These are phyloP conservation scores for Raffaelea arxii DNA, from an alignment of 2,329 filamentous ascomycete species.

Conservation along the genomic window DNA sequence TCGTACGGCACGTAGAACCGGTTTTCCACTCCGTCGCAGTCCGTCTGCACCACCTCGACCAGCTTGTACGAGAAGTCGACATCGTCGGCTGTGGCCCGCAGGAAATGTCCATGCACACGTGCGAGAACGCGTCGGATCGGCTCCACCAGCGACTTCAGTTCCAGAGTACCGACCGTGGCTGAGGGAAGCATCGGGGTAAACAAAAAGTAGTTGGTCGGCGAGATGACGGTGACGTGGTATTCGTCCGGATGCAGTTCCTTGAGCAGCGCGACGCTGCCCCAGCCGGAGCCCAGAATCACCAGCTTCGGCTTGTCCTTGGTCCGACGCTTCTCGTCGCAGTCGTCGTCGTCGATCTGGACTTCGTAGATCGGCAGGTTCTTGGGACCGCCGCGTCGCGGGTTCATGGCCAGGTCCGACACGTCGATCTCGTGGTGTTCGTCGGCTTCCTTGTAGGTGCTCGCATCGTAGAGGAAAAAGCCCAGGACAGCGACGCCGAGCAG, in stretches of 20 bases:
- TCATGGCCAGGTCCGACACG: conserved; percentile 75
- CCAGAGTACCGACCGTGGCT: conserved; percentile 90
- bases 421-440: conserved; percentile 60
- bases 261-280: conserved; percentile 85
- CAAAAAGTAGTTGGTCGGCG: conserved; percentile 90
- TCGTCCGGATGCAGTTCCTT: conserved; percentile 86
- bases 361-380: conserved; percentile 94
- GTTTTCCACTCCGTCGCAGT: conserved; percentile 60
- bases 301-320: conserved; percentile 85
- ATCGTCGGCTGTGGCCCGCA: conserved; percentile 78
- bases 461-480: conserved; percentile 89
- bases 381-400: conserved; percentile 73
- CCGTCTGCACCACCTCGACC: conserved; percentile 71
- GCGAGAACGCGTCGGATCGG: conserved; percentile 78
- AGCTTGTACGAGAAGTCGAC: conserved; percentile 88
- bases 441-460: conserved; percentile 75
- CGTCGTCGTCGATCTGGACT: conserved; percentile 80
- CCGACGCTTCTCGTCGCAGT: conserved; percentile 62
- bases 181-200: conserved; percentile 98
- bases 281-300: conserved; percentile 87
- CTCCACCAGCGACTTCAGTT: conserved; percentile 83
- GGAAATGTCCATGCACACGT: conserved; percentile 74
- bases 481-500: conserved; percentile 60
- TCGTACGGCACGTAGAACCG: conserved; percentile 95
- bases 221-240: conserved; percentile 93